Evolutionary conservation across 2,329 filamentous ascomycete genomes (phyloP).

Genomic region (Monilinia polystroma): DNA sequence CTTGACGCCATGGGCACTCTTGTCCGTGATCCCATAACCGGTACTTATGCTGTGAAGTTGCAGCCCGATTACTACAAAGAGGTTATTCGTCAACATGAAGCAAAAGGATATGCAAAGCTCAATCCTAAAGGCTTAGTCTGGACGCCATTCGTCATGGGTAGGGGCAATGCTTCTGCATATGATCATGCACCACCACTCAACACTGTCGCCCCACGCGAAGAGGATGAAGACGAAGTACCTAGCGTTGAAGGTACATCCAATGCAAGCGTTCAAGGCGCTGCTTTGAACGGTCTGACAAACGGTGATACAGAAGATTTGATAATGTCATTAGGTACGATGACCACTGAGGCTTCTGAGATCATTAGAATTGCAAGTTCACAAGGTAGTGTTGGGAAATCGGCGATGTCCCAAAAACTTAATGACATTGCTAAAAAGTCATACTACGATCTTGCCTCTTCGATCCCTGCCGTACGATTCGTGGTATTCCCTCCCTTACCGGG

Average conservation of each 20-base stretch:
- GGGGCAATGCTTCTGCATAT: slow-evolving; percentile 77
- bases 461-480: slow-evolving; percentile 72
- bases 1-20: slow-evolving; percentile 87
- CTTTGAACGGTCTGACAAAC: slow-evolving; percentile 30
- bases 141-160: slow-evolving; percentile 97
- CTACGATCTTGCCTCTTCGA: slow-evolving; percentile 42
- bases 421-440: slow-evolving; percentile 34
- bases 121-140: slow-evolving; percentile 80
- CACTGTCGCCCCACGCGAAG: slow-evolving; percentile 83
- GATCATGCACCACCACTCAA: slow-evolving; percentile 79
- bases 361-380: slow-evolving; percentile 29
- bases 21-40: slow-evolving; percentile 84
- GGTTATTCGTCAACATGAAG: slow-evolving; percentile 86
- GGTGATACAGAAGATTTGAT: slow-evolving; percentile 34
- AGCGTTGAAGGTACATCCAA: slow-evolving; percentile 28
- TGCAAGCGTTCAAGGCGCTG: slow-evolving; percentile 32
- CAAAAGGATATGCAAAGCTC: slow-evolving; percentile 82
- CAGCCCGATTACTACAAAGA: slow-evolving; percentile 82
- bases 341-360: slow-evolving; percentile 31
- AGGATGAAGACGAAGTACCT: slow-evolving; percentile 49
- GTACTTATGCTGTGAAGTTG: slow-evolving; percentile 83
- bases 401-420: slow-evolving; percentile 31
- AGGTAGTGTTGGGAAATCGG: slow-evolving; percentile 27
- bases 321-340: slow-evolving; percentile 36
- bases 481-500: slow-evolving; percentile 70